phyloP scores from a whole-genome alignment of 2,329 filamentous ascomycete species.

The Neonectria neomacrospora region DNA sequence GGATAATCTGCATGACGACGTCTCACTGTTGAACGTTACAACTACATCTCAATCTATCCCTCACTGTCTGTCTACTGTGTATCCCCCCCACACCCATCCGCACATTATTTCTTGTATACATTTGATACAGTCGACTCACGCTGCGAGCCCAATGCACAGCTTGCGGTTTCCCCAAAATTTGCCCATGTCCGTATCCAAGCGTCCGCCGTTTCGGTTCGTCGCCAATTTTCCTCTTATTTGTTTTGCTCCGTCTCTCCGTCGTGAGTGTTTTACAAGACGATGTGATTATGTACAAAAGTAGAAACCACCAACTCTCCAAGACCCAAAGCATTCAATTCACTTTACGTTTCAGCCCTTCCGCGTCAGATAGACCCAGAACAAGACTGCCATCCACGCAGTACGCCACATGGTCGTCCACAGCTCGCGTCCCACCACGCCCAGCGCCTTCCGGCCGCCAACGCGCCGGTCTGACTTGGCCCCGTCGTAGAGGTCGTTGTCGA shows the following conservation, averaged over 20 bases:
- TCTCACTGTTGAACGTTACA: neutral
- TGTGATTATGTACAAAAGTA: slow-evolving; percentile 22
- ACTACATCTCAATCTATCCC: slow-evolving; percentile 5
- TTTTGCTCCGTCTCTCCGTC: slow-evolving; percentile 3
- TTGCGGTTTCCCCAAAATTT: slow-evolving; percentile 4
- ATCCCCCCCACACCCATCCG: slow-evolving; percentile 1
- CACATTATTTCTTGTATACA: slow-evolving; percentile 1
- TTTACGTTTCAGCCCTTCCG: slow-evolving; percentile 64
- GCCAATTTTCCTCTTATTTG: slow-evolving; percentile 5
- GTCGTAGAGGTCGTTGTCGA: slow-evolving; percentile 61
- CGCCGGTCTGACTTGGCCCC: slow-evolving; percentile 45
- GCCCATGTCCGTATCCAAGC: neutral
- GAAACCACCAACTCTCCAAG: neutral
- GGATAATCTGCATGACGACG: neutral
- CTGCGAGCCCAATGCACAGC: neutral
- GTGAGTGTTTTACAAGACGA: neutral
- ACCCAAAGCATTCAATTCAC: slow-evolving; percentile 5
- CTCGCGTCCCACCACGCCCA: slow-evolving; percentile 66
- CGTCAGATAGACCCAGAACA: slow-evolving; percentile 75
- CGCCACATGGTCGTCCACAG: slow-evolving; percentile 69
- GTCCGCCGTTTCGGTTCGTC: slow-evolving; percentile 9
- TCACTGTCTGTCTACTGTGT: neutral
- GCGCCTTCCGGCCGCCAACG: slow-evolving; percentile 46
- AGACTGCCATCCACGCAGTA: slow-evolving; percentile 70
- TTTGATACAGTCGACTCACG: neutral